Percentiles rank a stretch among this genome's conserved stretches.
These are phyloP conservation scores for Echites panduratus DNA, from an alignment of 257 asterid species.

Conservation along the genomic window DNA sequence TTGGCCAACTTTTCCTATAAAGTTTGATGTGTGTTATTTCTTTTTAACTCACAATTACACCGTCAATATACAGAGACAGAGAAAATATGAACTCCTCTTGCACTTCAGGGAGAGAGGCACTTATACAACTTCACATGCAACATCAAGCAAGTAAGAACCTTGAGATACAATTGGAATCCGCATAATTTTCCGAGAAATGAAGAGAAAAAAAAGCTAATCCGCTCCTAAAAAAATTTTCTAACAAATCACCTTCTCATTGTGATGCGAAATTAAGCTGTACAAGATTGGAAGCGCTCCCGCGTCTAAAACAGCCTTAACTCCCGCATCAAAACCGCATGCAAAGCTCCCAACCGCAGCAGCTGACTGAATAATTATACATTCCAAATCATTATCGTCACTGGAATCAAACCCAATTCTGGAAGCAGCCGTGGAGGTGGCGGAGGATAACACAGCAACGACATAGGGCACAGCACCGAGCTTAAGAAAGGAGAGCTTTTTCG, in stretches of 20 bases:
- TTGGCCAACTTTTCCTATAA: too few relatives aligned
- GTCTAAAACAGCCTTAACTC: conserved; percentile 79
- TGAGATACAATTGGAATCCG: neutral
- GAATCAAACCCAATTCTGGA: conserved; percentile 9
- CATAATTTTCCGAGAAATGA: neutral
- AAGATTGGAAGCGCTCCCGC: conserved; percentile 72
- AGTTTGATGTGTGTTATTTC: neutral
- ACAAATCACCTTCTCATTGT: conserved; percentile 77
- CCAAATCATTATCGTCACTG: conserved; percentile 31
- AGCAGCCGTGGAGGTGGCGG: conserved; percentile 28
- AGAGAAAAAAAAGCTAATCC: neutral
- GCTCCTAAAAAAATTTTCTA: neutral
- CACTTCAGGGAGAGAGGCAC: neutral
- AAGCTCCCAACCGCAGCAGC: conserved; percentile 88
- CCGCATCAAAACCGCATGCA: conserved; percentile 81
- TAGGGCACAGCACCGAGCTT: conserved; percentile 84
- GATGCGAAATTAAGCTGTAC: conserved; percentile 53
- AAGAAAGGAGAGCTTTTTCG: conserved; percentile 66
- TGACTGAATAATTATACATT: conserved; percentile 53
- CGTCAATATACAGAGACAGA: neutral
- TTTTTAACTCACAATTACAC: neutral
- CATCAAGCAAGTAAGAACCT: neutral
- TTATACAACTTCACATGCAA: neutral
- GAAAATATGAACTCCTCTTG: neutral
- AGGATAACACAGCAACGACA: conserved; percentile 53